Conservation (phyloP, 2,329 filamentous ascomycete genomes). For the Scedosporium aurantiacum region DNA sequence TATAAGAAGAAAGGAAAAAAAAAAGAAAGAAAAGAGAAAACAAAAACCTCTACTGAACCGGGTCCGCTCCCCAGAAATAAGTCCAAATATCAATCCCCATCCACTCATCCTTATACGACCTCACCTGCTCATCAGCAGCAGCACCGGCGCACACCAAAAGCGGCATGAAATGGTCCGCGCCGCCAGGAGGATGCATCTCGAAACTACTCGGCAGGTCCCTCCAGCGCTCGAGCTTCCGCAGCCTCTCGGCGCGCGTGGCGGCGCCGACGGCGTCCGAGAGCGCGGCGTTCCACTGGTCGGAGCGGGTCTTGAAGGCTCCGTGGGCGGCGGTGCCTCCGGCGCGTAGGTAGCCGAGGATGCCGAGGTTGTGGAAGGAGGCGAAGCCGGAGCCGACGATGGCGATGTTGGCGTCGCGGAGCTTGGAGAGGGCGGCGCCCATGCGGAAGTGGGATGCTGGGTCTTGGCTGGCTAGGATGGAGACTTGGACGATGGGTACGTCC, state of each 20-base stretch:
- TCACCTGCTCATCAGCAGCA: conserved; percentile 30
- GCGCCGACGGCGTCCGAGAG: conserved; percentile 29
- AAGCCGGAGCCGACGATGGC: conserved; percentile 49
- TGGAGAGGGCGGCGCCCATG: conserved; percentile 39
- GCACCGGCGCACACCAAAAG: conserved; percentile 44
- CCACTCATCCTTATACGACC: conserved; percentile 35
- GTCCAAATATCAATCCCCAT: conserved; percentile 38
- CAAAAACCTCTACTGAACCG: no score
- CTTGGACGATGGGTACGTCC: conserved; percentile 41
- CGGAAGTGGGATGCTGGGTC: conserved; percentile 34
- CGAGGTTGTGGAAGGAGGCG: conserved; percentile 45
- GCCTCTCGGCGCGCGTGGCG: conserved; percentile 22
- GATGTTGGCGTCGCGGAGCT: conserved; percentile 39
- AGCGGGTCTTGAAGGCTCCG: conserved; percentile 8
- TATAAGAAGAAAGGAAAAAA: no score
- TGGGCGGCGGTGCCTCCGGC: conserved; percentile 15
- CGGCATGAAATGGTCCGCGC: conserved; percentile 48
- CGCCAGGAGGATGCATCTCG: conserved; percentile 40
- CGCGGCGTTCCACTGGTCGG: conserved; percentile 32
- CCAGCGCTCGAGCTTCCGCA: conserved; percentile 32
- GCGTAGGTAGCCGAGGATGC: conserved; percentile 29
- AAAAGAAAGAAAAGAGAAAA: no score
- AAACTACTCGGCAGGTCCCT: conserved; percentile 34
- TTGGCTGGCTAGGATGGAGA: conserved; percentile 43
- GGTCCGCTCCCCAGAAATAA: conserved; percentile 37